Base-by-base conservation (phyloP, 305 asterid genomes). In the Caryopteris hybrid region DNA sequence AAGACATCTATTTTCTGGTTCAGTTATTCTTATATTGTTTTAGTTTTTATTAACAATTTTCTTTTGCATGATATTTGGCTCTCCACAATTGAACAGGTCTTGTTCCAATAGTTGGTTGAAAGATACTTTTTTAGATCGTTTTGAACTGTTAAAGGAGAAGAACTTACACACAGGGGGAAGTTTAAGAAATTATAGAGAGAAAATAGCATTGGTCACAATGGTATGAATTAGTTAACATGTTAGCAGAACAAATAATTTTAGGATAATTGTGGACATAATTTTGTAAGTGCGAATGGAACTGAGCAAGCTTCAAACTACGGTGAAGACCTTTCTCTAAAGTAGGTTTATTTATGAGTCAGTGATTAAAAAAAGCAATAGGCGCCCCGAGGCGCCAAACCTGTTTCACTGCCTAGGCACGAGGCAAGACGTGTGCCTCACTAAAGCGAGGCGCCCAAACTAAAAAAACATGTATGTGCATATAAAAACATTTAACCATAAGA, bases 1-100 rank as follows among this genome's bases (percentile, higher is more conserved):
- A 38, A 33, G 60, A 51, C 53, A 31, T 31, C 60, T 63, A 13
- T 42, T 62, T 60, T 59, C 61, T 57, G 43, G 16, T 66, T 71
- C 21, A 16, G 17, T 60, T 39, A 45, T 12, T 56, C 22, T 63
- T 34, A 10, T 31, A n/a, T 39, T 18, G 23, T 29, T 54, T 33
- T 58, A 21, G 48, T 74, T 29, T 52, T 42, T 51, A 7, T 64
- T 61, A 9, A 3, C 57, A 42, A 34, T 52, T 29, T 31, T 27
- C 16, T 51, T 45, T 68, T 62, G 20, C 47, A 5, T 38, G 17
- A n/a, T n/a, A n/a, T n/a, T n/a, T n/a, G n/a, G n/a, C n/a, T n/a
- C n/a, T n/a, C n/a, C 14, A n/a, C n/a, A 38, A 36, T 33, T 51
- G 74, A 5, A 58, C 25, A 20, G 17, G 25, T 10, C 27, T 45